Evolutionary conservation across 176 grass and related monocot species (phyloP).

Genomic region (Aegilops longissima): DNA sequence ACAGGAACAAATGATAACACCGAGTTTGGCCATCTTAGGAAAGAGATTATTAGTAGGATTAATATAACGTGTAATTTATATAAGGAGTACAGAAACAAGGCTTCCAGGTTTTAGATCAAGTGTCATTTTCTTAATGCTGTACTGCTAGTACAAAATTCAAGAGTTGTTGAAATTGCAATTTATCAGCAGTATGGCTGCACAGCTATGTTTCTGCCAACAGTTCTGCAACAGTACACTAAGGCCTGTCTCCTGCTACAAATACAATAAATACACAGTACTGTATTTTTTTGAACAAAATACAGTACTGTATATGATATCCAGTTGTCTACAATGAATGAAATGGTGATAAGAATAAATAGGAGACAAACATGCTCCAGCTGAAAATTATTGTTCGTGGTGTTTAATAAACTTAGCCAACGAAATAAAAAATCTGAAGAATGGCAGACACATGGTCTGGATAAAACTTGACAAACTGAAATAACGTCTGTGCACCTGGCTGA

Average conservation of each 20-base stretch:
- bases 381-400: not conserved
- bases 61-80: not conserved
- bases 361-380: not conserved
- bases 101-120: not conserved
- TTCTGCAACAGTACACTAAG: not conserved
- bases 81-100: not conserved
- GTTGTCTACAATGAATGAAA: not conserved
- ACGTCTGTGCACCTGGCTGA: conserved; percentile 52
- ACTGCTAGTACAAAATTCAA: conserved; percentile 22
- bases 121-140: not conserved
- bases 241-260: not conserved
- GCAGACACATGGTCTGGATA: not conserved
- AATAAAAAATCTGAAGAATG: not conserved
- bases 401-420: not conserved
- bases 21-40: not conserved
- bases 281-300: no score
- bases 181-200: not conserved
- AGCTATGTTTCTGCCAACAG: conserved; percentile 18
- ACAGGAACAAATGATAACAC: not conserved
- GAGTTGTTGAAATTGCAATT: conserved; percentile 4
- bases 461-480: conserved; percentile 13
- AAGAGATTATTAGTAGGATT: not conserved
- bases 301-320: not conserved
- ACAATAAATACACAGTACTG: not conserved
- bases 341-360: not conserved